These are phyloP conservation scores for Groenewaldozyma sp. DNA, from an alignment of 1,139 yeast genomes.

Conservation along the genomic window DNA sequence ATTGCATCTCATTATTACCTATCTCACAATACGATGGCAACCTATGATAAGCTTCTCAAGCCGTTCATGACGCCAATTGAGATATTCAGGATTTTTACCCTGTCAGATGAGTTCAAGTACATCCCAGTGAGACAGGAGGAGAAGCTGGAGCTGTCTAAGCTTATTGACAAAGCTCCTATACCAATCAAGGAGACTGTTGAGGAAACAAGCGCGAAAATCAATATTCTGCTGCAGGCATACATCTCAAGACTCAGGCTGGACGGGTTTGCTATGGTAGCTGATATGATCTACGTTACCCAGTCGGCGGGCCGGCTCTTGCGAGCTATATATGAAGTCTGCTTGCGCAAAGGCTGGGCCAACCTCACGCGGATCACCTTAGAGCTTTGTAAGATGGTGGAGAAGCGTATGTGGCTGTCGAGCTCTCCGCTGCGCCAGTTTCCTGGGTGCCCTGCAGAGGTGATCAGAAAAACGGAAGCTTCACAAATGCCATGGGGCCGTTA, in stretches of 20 bases:
- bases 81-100: constrained; percentile 62
- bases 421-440: constrained; percentile 83
- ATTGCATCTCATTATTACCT: constrained; percentile 87
- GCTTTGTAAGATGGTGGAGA: constrained; percentile 72
- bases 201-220: constrained; percentile 73
- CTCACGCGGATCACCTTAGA: constrained; percentile 51
- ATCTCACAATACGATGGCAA: constrained; percentile 55
- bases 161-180: constrained; percentile 71
- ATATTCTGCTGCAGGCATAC: constrained; percentile 72
- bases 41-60: constrained; percentile 50
- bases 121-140: constrained; percentile 87
- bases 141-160: constrained; percentile 58
- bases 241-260: constrained; percentile 67
- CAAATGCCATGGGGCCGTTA: constrained; percentile 78
- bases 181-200: constrained; percentile 68
- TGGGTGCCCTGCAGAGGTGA: constrained; percentile 55
- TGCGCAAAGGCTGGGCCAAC: constrained; percentile 64
- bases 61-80: constrained; percentile 67
- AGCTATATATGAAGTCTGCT: constrained; percentile 74
- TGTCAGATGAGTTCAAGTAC: constrained; percentile 76
- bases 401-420: constrained; percentile 73
- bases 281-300: constrained; percentile 88
- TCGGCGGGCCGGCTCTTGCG: constrained; percentile 84
- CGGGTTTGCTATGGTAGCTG: constrained; percentile 88
- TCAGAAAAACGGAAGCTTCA: constrained; percentile 69